Evolutionary conservation across 306 rosid species (phyloP).

Genomic region (Medicago arabica): DNA sequence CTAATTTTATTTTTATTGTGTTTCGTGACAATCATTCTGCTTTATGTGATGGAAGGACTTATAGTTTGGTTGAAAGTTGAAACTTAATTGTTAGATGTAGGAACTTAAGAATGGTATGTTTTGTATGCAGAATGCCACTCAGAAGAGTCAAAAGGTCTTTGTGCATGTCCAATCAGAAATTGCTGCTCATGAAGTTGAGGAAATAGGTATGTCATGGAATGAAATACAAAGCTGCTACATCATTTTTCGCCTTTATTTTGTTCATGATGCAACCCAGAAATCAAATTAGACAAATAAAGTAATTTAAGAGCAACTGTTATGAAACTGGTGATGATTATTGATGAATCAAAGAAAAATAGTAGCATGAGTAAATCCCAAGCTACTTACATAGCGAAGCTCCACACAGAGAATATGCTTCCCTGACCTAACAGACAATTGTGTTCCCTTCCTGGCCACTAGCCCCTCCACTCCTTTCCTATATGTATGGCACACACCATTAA

Average conservation of each 20-base stretch:
- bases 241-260: background rate
- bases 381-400: too few relatives aligned
- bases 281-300: too few relatives aligned
- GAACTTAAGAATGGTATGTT: constrained; percentile 36
- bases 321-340: too few relatives aligned
- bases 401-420: too few relatives aligned
- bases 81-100: background rate
- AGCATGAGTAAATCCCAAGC: too few relatives aligned
- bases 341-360: too few relatives aligned
- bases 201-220: constrained; percentile 70
- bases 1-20: background rate
- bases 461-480: too few relatives aligned
- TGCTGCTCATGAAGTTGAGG: constrained; percentile 95
- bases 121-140: constrained; percentile 78
- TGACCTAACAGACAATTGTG: too few relatives aligned
- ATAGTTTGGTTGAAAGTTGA: constrained; percentile 12
- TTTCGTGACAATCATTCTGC: background rate
- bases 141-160: constrained; percentile 89
- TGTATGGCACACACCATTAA: too few relatives aligned
- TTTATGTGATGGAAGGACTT: constrained; percentile 26
- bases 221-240: constrained; percentile 2
- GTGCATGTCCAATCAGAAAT: constrained; percentile 88
- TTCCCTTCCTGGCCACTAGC: too few relatives aligned
- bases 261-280: background rate
- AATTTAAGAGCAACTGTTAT: too few relatives aligned